Conservation (phyloP, 2,329 filamentous ascomycete species). For the Pseudopithomyces chartarum region DNA sequence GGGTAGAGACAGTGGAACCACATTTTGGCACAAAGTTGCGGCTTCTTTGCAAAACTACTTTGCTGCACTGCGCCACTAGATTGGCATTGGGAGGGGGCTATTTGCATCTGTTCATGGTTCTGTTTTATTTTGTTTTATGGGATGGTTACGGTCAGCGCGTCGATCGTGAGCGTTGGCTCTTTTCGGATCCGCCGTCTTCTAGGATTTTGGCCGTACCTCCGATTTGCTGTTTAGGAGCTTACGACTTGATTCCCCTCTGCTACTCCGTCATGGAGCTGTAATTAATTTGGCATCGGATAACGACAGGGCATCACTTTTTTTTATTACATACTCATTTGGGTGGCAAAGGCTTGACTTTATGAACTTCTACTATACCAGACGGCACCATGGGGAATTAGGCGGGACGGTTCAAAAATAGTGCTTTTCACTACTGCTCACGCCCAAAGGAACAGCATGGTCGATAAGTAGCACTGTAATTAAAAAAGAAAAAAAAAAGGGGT, state of each 20-base stretch:
- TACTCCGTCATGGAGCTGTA: slow-evolving; percentile 39
- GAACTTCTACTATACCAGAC: slow-evolving; percentile 12
- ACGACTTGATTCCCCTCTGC: slow-evolving; percentile 30
- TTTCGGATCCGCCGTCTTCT: not conserved
- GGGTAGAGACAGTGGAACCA: not conserved
- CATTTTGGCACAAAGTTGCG: not conserved
- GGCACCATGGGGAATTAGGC: slow-evolving; percentile 11
- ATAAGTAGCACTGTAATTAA: slow-evolving; percentile 10
- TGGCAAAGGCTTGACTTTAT: slow-evolving; percentile 23
- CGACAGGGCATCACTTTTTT: slow-evolving; percentile 30
- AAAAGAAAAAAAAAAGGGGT: slow-evolving; percentile 9
- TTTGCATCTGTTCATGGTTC: slow-evolving; percentile 38
- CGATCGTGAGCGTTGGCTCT: slow-evolving; percentile 1
- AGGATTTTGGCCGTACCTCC: slow-evolving; percentile 4
- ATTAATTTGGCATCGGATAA: slow-evolving; percentile 45
- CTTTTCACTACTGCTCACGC: not conserved
- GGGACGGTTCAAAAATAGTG: slow-evolving; percentile 3
- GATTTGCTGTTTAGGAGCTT: slow-evolving; percentile 24
- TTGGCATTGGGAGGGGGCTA: slow-evolving; percentile 28
- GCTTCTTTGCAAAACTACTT: slow-evolving; percentile 35
- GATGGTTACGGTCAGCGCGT: not conserved
- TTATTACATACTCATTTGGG: slow-evolving; percentile 25
- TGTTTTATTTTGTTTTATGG: slow-evolving; percentile 15
- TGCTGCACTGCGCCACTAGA: slow-evolving; percentile 31
- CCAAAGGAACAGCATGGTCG: not conserved